These are phyloP conservation scores for Polysphondylium violaceum DNA, from an alignment of 78 protist genomes.

Conservation along the genomic window DNA sequence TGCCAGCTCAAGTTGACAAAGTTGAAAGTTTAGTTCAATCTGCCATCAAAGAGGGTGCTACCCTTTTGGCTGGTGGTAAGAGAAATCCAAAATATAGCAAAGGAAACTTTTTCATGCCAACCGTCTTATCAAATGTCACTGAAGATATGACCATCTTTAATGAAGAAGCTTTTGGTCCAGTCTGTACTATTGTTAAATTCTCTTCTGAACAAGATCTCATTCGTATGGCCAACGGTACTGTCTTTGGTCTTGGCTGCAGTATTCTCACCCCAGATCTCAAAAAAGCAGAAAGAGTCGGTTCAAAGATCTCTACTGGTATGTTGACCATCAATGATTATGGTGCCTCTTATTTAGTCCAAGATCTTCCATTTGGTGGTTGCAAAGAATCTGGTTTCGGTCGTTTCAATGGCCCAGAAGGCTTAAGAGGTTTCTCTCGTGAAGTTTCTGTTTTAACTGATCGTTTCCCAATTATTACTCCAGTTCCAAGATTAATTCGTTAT, in stretches of 20 bases:
- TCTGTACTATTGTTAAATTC: slow-evolving; percentile 39
- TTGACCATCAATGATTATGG: slow-evolving; percentile 89
- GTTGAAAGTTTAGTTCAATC: slow-evolving; percentile 75
- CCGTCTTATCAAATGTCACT: slow-evolving; percentile 78
- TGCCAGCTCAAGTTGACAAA: slow-evolving; percentile 85
- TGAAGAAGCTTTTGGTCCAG: slow-evolving; percentile 85
- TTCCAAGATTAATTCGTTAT: slow-evolving; percentile 70
- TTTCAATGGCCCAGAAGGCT: slow-evolving; percentile 88
- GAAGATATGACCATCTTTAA: slow-evolving; percentile 54
- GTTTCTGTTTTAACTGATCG: slow-evolving; percentile 74
- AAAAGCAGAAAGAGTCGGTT: slow-evolving; percentile 85
- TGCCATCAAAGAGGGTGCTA: slow-evolving; percentile 87
- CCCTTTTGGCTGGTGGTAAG: slow-evolving; percentile 80
- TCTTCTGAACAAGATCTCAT: slow-evolving; percentile 61
- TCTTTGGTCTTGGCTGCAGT: slow-evolving; percentile 87
- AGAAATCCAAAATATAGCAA: slow-evolving; percentile 31
- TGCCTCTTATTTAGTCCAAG: slow-evolving; percentile 85
- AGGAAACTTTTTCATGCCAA: slow-evolving; percentile 79
- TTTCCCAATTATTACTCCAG: slow-evolving; percentile 65
- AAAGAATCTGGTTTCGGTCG: slow-evolving; percentile 89
- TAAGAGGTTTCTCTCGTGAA: slow-evolving; percentile 70
- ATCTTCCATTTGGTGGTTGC: slow-evolving; percentile 93
- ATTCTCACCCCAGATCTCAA: slow-evolving; percentile 75
- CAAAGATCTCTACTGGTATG: slow-evolving; percentile 86
- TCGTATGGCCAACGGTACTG: slow-evolving; percentile 72